Base-by-base conservation (phyloP, 208 protist species). In the Crithidia bombi region DNA sequence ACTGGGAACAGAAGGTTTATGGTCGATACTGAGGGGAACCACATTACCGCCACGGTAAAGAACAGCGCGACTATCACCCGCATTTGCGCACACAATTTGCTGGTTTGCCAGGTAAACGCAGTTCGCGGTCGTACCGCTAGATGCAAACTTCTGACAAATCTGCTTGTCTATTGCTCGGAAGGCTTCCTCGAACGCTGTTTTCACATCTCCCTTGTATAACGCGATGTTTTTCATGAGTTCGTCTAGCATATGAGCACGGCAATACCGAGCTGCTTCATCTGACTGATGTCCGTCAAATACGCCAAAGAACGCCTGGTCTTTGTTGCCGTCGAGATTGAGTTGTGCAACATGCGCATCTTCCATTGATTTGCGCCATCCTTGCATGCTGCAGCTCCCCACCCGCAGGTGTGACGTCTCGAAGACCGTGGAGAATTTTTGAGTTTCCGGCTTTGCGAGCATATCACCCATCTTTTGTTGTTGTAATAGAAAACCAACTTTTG, bases 261-360 rank as follows among this genome's bases (percentile, higher is more conserved):
- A 94, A 72, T 91, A 94, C 23, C 82, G 79, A 3, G 92, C 85
- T 14, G 89, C 84, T 65, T 93, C 89, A 51, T 91, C 81, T 11
- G 88, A 92, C 65, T 92, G 86, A 58, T 97, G 92, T 1, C 92
- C 92, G 44, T 97, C 92, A 76, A 97, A 97, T n/a, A 97, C 90
- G 39, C 85, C 92, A 49, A 95, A 90, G 74, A 96, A 94, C 0
- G 86, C 85, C 55, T 82, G 76, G 19, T 79, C 65, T 63, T 89
- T 90, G 58, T 85, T 82, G 7, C 85, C 83, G 43, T 90, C 76
- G 12, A 96, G 58, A 78, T 96, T 93, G 14, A 95, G 59, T 51
- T 93, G 85, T 5, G 82, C 86, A 26, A 96, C 84, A 69, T 97
- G 92, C 5, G 89, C 87, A 69, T 98, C 94, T 75, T 98, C 92